These are phyloP conservation scores for Citrus sp. DNA, from an alignment of 345 rosid genomes.

Conservation along the genomic window DNA sequence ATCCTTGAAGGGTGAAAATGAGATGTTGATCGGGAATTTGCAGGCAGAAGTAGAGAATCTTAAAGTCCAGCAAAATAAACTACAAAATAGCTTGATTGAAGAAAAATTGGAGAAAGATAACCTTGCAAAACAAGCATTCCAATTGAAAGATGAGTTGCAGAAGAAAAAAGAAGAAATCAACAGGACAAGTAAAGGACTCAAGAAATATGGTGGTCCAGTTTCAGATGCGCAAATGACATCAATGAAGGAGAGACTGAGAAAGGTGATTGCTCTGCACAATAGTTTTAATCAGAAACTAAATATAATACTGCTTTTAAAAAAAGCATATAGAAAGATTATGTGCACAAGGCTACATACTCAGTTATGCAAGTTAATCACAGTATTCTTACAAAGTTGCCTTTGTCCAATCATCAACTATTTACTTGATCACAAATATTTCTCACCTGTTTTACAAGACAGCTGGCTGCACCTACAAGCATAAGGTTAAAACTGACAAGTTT, in stretches of 20 bases:
- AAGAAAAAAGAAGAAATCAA: slow-evolving; percentile 48
- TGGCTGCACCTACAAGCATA: not conserved
- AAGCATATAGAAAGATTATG: not conserved
- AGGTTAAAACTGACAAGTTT: slow-evolving; percentile 3
- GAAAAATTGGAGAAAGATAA: slow-evolving; percentile 64
- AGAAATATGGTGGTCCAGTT: not conserved
- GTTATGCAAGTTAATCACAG: not conserved
- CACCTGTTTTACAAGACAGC: not conserved
- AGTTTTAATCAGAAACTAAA: slow-evolving; percentile 1
- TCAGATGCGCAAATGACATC: slow-evolving; percentile 10
- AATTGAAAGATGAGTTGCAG: slow-evolving; percentile 44
- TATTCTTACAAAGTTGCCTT: not conserved
- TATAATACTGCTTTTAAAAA: slow-evolving; percentile 1
- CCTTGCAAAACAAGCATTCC: slow-evolving; percentile 47
- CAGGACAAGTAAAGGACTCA: slow-evolving; percentile 6
- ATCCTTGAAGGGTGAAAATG: slow-evolving; percentile 56
- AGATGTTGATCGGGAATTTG: slow-evolving; percentile 37
- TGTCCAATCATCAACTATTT: not conserved
- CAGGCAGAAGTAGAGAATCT: slow-evolving; percentile 50
- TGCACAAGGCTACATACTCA: not conserved
- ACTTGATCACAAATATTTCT: not conserved
- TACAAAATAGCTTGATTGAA: slow-evolving; percentile 43
- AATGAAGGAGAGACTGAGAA: slow-evolving; percentile 21
- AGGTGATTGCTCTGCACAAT: slow-evolving; percentile 21
- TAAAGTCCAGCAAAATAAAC: slow-evolving; percentile 38